Evolutionary conservation across 495 filamentous ascomycete genomes (phyloP), one percentile per base, ranked within the genome.

Genomic region (Cladorrhinum samala): DNA sequence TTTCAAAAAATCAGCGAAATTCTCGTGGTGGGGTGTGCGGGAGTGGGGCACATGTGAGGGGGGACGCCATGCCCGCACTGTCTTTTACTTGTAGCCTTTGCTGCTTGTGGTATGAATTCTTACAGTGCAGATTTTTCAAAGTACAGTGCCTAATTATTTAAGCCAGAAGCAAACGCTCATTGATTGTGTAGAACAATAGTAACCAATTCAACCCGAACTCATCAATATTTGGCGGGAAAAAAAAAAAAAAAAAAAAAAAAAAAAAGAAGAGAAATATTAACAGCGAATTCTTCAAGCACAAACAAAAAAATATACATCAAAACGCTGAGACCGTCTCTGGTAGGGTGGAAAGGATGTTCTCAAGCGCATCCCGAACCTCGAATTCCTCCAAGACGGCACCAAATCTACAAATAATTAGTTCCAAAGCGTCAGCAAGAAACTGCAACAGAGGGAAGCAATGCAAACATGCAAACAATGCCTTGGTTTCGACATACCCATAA

Each of bases 341-440:
- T 64, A 84, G 86, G 14, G 76, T 74, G 33, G 81, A 83, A 30
- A 91, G 74, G 2, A 91, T 78, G 48, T 78, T 84, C 59, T 85
- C 84, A 47, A 97, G 64, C 24, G 90, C 91, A 71, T 96, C 93
- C 33, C 81, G 74, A 23, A 98, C 83, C 63, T 96, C 92, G 60
- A 93, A 95, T 62, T 96, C 89, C 61, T 96, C 92, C 61, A 91
- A 74, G 18, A 90, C 88, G 18, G 88, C 87, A 17, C 88, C 88
- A 58, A 92, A 91, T 9, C 87, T 91, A 60, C 9, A 13, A 14
- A 9, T 14, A 21, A 11, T 45, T 14, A 45, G 42, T 24, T 9
- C 6, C 9, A 50, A 24, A 36, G 20, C n/a, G 43, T 68, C 52
- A 67, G 59, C 48, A 46, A n/a, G n/a, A n/a, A n/a, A n/a, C n/a